phyloP scores from a whole-genome alignment of 257 asterid genomes.

The Jacaranda mimosifolia region DNA sequence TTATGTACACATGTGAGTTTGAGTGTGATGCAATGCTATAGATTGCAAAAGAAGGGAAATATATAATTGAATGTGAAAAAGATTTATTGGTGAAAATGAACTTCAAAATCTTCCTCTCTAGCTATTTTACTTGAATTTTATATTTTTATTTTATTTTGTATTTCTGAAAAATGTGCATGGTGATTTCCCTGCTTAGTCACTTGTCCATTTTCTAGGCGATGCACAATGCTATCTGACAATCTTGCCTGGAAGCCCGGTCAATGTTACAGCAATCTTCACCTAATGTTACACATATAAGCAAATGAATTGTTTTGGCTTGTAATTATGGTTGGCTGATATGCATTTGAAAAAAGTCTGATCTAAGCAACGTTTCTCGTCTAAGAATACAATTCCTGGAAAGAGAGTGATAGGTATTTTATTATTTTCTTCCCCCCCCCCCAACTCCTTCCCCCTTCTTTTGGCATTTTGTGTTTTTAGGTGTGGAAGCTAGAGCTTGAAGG shows the following conservation, averaged over 20 bases:
- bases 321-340: neutral
- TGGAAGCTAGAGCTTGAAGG: constrained; percentile 22
- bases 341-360: neutral
- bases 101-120: neutral
- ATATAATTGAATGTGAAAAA: no score
- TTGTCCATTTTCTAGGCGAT: constrained; percentile 3
- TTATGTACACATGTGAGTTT: no score
- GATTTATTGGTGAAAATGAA: neutral
- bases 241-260: neutral
- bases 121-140: neutral
- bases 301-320: neutral
- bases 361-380: neutral
- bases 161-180: neutral
- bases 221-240: neutral
- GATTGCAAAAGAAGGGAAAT: no score
- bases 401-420: neutral
- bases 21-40: no score
- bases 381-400: neutral
- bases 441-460: neutral
- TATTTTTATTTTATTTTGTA: neutral
- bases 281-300: neutral
- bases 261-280: neutral
- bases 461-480: neutral
- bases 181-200: neutral
- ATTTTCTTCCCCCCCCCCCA: neutral